phyloP scores from a whole-genome alignment of 208 protist species.

The Blastocrithidia nonstop region DNA sequence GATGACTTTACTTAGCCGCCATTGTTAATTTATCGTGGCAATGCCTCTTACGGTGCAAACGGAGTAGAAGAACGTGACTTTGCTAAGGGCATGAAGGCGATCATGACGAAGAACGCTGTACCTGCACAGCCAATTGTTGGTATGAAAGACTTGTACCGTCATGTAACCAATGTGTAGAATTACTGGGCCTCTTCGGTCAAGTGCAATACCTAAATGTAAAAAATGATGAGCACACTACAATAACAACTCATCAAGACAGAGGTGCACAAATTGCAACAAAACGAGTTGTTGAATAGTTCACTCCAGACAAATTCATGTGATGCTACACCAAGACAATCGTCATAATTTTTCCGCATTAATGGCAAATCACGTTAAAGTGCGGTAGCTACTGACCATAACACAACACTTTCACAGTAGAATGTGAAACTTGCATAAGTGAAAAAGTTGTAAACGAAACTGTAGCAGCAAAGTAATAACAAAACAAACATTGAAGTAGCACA shows the following conservation, averaged over 20 bases:
- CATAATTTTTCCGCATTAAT: no score
- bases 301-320: no score
- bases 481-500: no score
- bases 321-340: no score
- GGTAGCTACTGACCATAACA: no score
- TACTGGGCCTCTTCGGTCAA: slow-evolving; percentile 64
- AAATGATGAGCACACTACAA: slow-evolving; percentile 11
- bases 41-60: slow-evolving; percentile 3
- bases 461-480: no score
- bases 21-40: slow-evolving; percentile 53
- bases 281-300: no score
- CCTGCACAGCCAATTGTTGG: slow-evolving; percentile 23
- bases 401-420: no score
- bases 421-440: no score
- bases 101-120: slow-evolving; percentile 21
- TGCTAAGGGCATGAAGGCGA: slow-evolving; percentile 28
- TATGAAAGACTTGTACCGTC: slow-evolving; percentile 47
- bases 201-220: slow-evolving; percentile 42
- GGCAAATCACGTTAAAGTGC: no score
- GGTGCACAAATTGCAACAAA: slow-evolving; percentile 7
- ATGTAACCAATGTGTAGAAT: slow-evolving; percentile 50
- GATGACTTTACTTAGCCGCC: slow-evolving; percentile 61
- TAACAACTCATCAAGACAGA: background rate
- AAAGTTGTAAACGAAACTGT: no score
- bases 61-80: slow-evolving; percentile 25